phyloP scores from a whole-genome alignment of 306 rosid genomes.

The Arachis hypogaea region DNA sequence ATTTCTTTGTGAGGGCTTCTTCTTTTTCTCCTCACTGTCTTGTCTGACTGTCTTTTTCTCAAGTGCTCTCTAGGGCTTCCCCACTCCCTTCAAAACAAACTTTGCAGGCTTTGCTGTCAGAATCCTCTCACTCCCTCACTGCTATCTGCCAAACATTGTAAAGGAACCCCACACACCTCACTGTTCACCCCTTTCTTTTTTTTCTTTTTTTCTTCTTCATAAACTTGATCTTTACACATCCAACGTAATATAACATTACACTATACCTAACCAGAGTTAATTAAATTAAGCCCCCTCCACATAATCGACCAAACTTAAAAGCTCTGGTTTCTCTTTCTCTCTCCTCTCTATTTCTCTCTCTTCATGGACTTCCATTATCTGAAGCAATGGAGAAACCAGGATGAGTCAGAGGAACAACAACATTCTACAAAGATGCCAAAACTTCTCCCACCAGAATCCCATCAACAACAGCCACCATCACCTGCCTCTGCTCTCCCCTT shows the following conservation, averaged over 20 bases:
- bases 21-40: conserved; percentile 65
- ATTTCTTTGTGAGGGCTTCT: background rate
- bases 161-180: conserved; percentile 48
- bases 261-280: conserved; percentile 37
- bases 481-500: conserved; percentile 69
- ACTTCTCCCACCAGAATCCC: conserved; percentile 60
- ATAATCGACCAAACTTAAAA: conserved; percentile 21
- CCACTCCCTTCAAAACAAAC: conserved; percentile 66
- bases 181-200: conserved; percentile 39
- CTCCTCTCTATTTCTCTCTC: conserved; percentile 31
- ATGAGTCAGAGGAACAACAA: conserved; percentile 73
- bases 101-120: conserved; percentile 87
- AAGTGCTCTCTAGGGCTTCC: conserved; percentile 63
- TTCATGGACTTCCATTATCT: conserved; percentile 80
- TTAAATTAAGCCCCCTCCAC: conserved; percentile 24
- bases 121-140: conserved; percentile 10
- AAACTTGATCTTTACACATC: conserved; percentile 53
- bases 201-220: background rate
- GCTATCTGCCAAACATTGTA: conserved; percentile 57
- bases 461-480: conserved; percentile 49
- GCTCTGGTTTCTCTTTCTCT: background rate
- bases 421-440: conserved; percentile 85
- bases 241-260: background rate
- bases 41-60: conserved; percentile 85
- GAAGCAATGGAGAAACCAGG: conserved; percentile 89